Base-by-base conservation (phyloP, 371 early-diverging fungal species). In the Lichtheimia ornata region DNA sequence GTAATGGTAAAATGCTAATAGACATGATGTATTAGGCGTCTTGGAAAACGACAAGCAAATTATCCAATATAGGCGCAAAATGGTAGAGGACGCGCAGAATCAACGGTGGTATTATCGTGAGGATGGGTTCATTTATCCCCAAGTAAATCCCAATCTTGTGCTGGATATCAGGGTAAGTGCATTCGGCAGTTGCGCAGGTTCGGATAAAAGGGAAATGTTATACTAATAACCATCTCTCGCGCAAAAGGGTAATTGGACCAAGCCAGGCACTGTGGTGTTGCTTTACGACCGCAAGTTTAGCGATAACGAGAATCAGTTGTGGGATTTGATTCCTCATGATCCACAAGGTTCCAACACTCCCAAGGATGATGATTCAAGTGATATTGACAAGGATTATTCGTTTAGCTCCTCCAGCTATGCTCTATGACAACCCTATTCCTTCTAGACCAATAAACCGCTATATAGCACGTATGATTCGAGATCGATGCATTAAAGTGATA, bases 41-140 rank as follows among this genome's bases (percentile, higher is more conserved):
- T 55, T 77, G 22, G 72, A 73, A 27, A 77, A 69, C 45, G 77
- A 80, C 58, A 77, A 71, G 45, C 76, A 72, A 49, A 61, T 81
- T 2, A 76, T 81, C 55, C 82, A 81, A 51, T 78, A 78, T 47
- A 76, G 69, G 27, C 69, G 82, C 22, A 81, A 78, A 50, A 70
- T 77, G 72, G 40, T 73, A 4, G 76, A 78, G 44, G 76, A 74
- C 27, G 75, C 77, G 3, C 72, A 81, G 3, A 78, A 81, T 51
- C 82, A 81, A 47, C 53, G 73, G 45, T 81, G 82, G 82, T 73
- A 66, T 49, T 81, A 78, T 49, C 73, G 79, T 4, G 78, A 77
- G 52, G 81, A 80, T 61, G 79, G 79, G 4, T 71, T 74, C 56
- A 71, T 81, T 41, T 78, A 81, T 58, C 82, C 77, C 17, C 76